Base-by-base conservation (phyloP, 352 stramenopile genomes). In the Pilasporangium apinafurcum region DNA sequence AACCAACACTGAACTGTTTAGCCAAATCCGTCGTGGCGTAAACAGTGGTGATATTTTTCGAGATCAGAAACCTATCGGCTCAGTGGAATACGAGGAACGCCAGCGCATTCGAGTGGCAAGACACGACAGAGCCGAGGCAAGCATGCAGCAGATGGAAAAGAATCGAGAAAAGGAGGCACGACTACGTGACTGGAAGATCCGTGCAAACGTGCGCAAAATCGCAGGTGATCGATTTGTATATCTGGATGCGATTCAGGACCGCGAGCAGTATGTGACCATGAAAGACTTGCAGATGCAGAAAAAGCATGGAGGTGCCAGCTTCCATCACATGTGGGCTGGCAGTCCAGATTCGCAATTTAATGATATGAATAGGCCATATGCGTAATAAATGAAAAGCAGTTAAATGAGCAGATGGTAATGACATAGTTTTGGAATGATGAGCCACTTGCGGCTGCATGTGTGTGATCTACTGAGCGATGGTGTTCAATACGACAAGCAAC, bases 261-360 rank as follows among this genome's bases (percentile, higher is more conserved):
- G 68, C 14, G 70, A 91, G 39, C 54, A 86, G 27, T 62, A 59
- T 28, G 51, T 75, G 16, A 69, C 56, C 17, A 58, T 65, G 29
- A 58, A 67, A 7, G 69, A 87, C 43, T 42, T 68, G 48, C 59
- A 69, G 16, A 91, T 74, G 64, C 68, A 73, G 35, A 84, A 83
- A 37, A 75, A 75, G 27, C 58, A 86, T 49, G 75, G 81, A 21
- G 75, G 81, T 41, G 57, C 59, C 25, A 68, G 53, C 34, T 89
- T 75, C 50, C 67, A 86, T 36, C 73, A 73, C 42, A 92, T 92
- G 75, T 90, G 81, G 81, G 70, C 81, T 1, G 78, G 78, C 39
- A 91, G 78, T 22, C 52, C 66, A 8, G 73, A 92, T 24, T 89
- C 73, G 18, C 78, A 86, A 48, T 88, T 91, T 37, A 86, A 86